Conservation (phyloP, 139 green algal genomes). For the Chlorella sp. region DNA sequence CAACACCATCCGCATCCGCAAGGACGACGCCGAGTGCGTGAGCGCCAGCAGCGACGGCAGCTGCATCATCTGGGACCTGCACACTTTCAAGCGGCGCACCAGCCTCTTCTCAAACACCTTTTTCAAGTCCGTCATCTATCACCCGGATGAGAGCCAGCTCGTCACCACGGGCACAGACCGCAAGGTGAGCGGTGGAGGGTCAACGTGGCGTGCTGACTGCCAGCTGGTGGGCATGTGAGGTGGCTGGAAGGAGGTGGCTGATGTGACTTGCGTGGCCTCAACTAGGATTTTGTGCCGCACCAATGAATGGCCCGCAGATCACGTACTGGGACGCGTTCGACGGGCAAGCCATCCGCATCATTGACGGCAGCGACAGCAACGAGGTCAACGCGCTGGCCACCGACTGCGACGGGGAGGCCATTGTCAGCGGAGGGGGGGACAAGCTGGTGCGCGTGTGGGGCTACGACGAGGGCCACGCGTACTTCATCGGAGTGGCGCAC, state of each 20-base stretch:
- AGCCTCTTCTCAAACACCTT: conserved; percentile 75
- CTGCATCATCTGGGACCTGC: conserved; percentile 87
- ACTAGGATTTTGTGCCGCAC: too few relatives aligned
- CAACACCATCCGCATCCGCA: conserved; percentile 5
- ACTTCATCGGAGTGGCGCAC: conserved; percentile 61
- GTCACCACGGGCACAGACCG: conserved; percentile 71
- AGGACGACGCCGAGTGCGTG: conserved; percentile 56
- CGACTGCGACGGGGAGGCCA: conserved; percentile 48
- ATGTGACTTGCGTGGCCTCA: too few relatives aligned
- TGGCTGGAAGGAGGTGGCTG: too few relatives aligned
- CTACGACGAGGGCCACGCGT: conserved; percentile 81
- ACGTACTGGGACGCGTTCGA: conserved; percentile 86
- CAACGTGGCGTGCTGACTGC: too few relatives aligned
- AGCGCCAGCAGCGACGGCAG: conserved; percentile 66
- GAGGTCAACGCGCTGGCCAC: conserved; percentile 64
- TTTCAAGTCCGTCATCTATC: conserved; percentile 69
- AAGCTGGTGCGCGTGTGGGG: conserved; percentile 73
- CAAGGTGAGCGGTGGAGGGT: too few relatives aligned
- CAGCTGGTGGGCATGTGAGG: too few relatives aligned
- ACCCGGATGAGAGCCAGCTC: conserved; percentile 72
- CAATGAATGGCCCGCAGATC: conserved; percentile 41
- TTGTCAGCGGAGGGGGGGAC: conserved; percentile 69
- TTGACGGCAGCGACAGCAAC: conserved; percentile 57
- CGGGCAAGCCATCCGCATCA: conserved; percentile 70
- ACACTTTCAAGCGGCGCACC: conserved; percentile 53